These are phyloP conservation scores for Isatis lusitanica DNA, from an alignment of 441 rosid genomes.

Conservation along the genomic window DNA sequence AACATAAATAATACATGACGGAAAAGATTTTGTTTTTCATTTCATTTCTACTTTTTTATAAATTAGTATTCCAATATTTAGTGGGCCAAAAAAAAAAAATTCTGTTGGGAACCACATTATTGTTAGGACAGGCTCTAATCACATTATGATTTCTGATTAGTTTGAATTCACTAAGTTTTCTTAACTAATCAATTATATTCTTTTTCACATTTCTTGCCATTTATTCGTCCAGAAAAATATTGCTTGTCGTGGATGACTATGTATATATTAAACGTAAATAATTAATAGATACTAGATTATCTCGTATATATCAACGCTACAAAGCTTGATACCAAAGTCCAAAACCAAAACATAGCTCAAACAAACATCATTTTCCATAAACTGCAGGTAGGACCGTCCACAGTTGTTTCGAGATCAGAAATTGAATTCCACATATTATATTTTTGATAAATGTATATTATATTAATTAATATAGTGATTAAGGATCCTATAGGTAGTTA, in stretches of 20 bases:
- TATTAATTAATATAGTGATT: not conserved
- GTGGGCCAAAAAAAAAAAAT: too few species aligned
- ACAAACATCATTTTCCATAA: not conserved
- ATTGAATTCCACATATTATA: not conserved
- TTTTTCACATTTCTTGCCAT: not conserved
- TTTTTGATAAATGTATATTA: not conserved
- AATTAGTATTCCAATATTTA: too few species aligned
- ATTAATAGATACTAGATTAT: not conserved
- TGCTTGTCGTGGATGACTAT: not conserved
- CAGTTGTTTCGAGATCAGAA: not conserved
- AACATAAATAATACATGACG: too few species aligned
- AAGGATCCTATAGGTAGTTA: not conserved
- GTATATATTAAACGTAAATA: not conserved
- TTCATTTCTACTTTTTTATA: too few species aligned
- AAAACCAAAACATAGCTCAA: not conserved
- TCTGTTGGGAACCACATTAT: too few species aligned
- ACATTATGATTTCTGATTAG: not conserved
- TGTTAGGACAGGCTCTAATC: too few species aligned
- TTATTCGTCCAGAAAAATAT: not conserved
- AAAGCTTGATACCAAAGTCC: not conserved
- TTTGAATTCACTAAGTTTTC: not conserved
- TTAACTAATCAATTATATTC: not conserved
- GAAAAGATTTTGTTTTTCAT: too few species aligned
- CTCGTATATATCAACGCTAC: not conserved
- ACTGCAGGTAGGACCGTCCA: not conserved